Percentiles rank a stretch among this genome's conserved stretches.
Conservation (phyloP, 345 rosid genomes). For the Rhizophora apiculata region DNA sequence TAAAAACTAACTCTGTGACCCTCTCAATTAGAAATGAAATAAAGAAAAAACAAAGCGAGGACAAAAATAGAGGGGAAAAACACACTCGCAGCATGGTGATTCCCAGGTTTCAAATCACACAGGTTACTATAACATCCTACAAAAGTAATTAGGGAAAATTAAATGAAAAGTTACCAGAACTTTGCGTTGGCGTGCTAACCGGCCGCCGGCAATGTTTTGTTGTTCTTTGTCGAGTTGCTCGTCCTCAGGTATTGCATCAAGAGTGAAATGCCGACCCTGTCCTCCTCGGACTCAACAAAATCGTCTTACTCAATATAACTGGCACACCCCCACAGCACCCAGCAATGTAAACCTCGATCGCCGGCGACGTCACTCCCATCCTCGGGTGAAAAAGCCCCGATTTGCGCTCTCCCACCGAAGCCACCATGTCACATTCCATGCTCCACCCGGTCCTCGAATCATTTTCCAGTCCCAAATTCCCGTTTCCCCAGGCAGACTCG, state of each 20-base stretch:
- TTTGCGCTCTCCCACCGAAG: constrained; percentile 35
- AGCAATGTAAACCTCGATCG: constrained; percentile 79
- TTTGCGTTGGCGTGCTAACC: constrained; percentile 40
- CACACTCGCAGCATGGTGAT: too few relatives aligned
- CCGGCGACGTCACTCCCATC: constrained; percentile 60
- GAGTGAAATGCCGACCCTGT: constrained; percentile 44
- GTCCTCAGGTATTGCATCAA: constrained; percentile 88
- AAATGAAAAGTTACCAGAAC: constrained; percentile 37
- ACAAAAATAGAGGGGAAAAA: too few relatives aligned
- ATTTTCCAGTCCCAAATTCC: constrained; percentile 18
- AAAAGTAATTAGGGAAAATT: not conserved
- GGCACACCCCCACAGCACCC: constrained; percentile 86
- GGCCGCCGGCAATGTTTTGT: constrained; percentile 23
- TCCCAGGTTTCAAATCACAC: too few relatives aligned
- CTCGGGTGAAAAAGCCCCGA: constrained; percentile 59
- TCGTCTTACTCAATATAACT: constrained; percentile 78
- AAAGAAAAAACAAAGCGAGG: too few relatives aligned
- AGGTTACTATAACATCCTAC: too few relatives aligned
- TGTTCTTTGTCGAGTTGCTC: constrained; percentile 64
- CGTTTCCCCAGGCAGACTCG: constrained; percentile 57
- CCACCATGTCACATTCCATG: constrained; percentile 66
- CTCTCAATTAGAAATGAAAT: too few relatives aligned
- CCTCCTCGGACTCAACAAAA: constrained; percentile 64
- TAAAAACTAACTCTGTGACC: too few relatives aligned
- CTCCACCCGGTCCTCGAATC: constrained; percentile 70